A percentile compares a stretch with the other conserved stretches of the same genome.
Evolutionary conservation across 768 basidiomycete genomes (phyloP).

Genomic region (Dictyophora rubrovolvata): DNA sequence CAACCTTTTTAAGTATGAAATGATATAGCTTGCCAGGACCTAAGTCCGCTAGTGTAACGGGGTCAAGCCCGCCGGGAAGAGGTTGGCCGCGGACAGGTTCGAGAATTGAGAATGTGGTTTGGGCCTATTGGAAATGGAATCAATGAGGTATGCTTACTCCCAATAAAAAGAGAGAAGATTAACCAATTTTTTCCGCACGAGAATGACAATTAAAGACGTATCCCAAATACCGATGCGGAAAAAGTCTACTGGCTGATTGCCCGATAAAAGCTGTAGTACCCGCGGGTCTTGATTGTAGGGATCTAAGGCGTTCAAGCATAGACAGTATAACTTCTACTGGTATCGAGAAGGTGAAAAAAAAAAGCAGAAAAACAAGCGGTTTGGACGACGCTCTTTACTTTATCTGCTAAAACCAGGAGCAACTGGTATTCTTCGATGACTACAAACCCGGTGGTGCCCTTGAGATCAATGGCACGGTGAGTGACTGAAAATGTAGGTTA

Average conservation of each 20-base stretch:
- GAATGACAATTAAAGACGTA: background rate
- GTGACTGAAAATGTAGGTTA: background rate
- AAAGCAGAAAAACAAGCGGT: background rate
- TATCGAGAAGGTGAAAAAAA: background rate
- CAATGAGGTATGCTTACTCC: background rate
- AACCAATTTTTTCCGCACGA: background rate
- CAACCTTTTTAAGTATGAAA: conserved; percentile 1
- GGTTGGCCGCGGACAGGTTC: conserved; percentile 1
- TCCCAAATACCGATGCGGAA: conserved; percentile 6
- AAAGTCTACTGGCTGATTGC: background rate
- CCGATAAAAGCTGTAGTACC: background rate
- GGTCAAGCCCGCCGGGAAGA: background rate
- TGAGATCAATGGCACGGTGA: conserved; percentile 4
- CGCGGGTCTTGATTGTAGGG: background rate
- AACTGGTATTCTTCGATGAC: conserved; percentile 6
- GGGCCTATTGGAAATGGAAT: background rate
- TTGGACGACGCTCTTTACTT: background rate
- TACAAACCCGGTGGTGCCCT: conserved; percentile 1
- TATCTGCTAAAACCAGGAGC: conserved; percentile 4
- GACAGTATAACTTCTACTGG: background rate
- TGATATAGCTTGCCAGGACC: background rate
- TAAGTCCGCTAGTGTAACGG: background rate
- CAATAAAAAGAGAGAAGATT: background rate
- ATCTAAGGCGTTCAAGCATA: conserved; percentile 3
- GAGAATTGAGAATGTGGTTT: background rate